Conservation (phyloP, 371 early-diverging fungal genomes). For the Mucor sp. region DNA sequence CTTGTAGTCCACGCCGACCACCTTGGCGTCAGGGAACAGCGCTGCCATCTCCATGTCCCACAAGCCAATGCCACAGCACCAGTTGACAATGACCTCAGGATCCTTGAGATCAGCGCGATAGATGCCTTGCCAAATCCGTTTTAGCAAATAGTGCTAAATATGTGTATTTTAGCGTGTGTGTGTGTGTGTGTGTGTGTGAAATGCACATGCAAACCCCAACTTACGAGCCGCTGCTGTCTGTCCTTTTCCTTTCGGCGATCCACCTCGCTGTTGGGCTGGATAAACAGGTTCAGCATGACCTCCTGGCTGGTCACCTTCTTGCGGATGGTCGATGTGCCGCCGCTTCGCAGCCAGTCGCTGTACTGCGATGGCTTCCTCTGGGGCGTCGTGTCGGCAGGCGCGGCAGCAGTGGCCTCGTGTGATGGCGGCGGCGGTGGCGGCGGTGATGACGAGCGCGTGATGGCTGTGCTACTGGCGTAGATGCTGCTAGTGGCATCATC, state of each 20-base stretch:
- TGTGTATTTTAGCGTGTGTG: not conserved
- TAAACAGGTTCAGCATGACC: constrained; percentile 1
- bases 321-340: not conserved
- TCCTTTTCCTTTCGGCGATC: constrained; percentile 11
- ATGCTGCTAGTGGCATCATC: not conserved
- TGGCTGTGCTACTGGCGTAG: not conserved
- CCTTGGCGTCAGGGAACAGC: constrained; percentile 29
- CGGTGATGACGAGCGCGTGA: not conserved
- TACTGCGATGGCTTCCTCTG: not conserved
- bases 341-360: not conserved
- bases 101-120: constrained; percentile 21
- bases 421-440: not conserved
- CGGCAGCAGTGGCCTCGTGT: not conserved
- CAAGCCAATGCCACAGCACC: constrained; percentile 44
- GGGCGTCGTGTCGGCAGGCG: not conserved
- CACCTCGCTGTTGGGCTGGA: not conserved
- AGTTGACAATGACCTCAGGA: constrained; percentile 33
- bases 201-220: not conserved
- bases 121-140: constrained; percentile 28
- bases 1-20: constrained; percentile 35
- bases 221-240: constrained; percentile 40
- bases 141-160: constrained; percentile 43
- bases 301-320: constrained; percentile 6
- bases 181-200: not conserved
- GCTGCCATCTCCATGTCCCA: constrained; percentile 47